phyloP scores from a whole-genome alignment of 352 stramenopile species.

The Albugo laibachii region DNA sequence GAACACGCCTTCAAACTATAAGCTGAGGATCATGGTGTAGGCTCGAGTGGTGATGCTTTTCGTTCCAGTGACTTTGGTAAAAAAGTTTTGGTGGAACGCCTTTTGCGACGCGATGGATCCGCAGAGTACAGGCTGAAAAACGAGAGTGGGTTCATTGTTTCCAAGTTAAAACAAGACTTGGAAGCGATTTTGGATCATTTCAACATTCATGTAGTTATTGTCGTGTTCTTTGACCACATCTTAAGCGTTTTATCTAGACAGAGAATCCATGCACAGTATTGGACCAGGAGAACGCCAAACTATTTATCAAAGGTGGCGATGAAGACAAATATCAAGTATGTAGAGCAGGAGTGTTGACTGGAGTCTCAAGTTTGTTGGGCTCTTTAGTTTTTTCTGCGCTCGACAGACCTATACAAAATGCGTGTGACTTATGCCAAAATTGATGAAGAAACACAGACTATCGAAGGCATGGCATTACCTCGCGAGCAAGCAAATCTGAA shows the following conservation, averaged over 20 bases:
- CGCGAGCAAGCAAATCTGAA: conserved; percentile 42
- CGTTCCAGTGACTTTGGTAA: conserved; percentile 83
- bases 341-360: background rate
- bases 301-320: conserved; percentile 90
- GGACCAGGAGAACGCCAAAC: conserved; percentile 96
- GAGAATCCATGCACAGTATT: conserved; percentile 95
- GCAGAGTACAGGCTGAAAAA: conserved; percentile 59
- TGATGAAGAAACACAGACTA: conserved; percentile 47
- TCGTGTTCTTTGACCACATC: background rate
- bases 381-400: conserved; percentile 88
- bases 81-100: conserved; percentile 84
- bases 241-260: conserved; percentile 42
- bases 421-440: conserved; percentile 73
- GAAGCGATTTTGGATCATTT: conserved; percentile 88
- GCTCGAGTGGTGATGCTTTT: conserved; percentile 75
- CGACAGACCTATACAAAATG: conserved; percentile 88
- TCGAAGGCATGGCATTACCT: conserved; percentile 37
- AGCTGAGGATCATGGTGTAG: conserved; percentile 1
- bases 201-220: conserved; percentile 44
- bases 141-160: conserved; percentile 33
- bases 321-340: conserved; percentile 84
- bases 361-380: background rate
- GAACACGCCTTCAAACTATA: background rate
- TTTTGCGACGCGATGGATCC: conserved; percentile 71
- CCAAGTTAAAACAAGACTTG: conserved; percentile 82